Evolutionary conservation across 495 filamentous ascomycete species (phyloP).

Genomic region (Pseudoneurospora amorphoporcata): DNA sequence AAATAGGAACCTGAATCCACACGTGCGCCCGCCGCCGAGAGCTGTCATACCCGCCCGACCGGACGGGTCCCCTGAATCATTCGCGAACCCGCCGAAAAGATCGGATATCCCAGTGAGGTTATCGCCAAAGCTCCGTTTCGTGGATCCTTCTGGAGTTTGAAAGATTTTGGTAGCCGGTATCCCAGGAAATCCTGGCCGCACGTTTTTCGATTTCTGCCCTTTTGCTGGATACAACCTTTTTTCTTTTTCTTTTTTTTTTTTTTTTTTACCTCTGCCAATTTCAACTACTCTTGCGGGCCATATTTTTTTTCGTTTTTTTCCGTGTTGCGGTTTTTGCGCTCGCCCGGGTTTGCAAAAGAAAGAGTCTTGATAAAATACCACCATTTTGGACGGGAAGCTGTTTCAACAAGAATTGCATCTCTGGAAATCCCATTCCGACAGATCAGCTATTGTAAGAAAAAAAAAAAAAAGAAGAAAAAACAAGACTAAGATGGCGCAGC

Average conservation of each 20-base stretch:
- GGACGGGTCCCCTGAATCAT: conserved; percentile 4
- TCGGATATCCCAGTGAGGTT: conserved; percentile 20
- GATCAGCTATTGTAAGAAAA: not conserved
- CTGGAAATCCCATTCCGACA: conserved; percentile 3
- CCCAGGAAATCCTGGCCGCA: conserved; percentile 22
- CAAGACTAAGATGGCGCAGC: conserved; percentile 27
- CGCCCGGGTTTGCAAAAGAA: conserved; percentile 5
- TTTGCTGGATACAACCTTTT: conserved; percentile 7
- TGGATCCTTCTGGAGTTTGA: conserved; percentile 20
- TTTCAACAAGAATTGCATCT: conserved; percentile 5
- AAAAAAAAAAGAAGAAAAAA: not conserved
- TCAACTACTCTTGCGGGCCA: not conserved
- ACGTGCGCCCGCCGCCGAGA: conserved; percentile 7
- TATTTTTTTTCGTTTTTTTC: conserved; percentile 11
- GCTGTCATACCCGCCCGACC: conserved; percentile 10
- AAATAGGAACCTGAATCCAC: not conserved
- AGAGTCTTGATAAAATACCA: conserved; percentile 6
- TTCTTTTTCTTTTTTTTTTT: conserved; percentile 2
- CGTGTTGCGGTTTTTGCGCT: conserved; percentile 13
- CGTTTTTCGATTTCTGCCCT: conserved; percentile 15
- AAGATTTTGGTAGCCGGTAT: conserved; percentile 17
- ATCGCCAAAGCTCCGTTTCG: conserved; percentile 16
- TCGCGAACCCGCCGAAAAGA: conserved; percentile 12
- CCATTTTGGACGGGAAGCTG: not conserved
- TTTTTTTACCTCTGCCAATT: conserved; percentile 6